phyloP scores from a whole-genome alignment of 2,329 filamentous ascomycete species.

The Exophiala alcalophila region DNA sequence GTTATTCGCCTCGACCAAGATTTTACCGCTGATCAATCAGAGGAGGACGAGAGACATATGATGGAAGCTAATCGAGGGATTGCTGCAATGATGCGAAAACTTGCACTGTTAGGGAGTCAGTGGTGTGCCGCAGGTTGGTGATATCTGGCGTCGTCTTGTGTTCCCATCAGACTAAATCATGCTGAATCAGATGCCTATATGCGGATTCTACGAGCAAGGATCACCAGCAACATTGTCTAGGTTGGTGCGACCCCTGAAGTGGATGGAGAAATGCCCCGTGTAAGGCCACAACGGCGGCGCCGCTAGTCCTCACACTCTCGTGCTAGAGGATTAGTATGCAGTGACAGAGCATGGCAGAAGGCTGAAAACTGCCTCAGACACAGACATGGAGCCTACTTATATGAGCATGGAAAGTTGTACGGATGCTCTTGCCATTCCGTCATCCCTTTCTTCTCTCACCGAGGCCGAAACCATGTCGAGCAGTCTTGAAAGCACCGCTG shows the following conservation, averaged over 20 bases:
- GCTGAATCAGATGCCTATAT: not conserved
- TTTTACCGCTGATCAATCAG: not conserved
- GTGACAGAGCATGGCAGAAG: too few relatives aligned
- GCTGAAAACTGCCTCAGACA: too few relatives aligned
- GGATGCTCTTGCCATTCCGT: too few relatives aligned
- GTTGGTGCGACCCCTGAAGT: too few relatives aligned
- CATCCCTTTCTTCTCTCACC: too few relatives aligned
- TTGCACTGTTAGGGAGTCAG: slow-evolving; percentile 8
- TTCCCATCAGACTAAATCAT: not conserved
- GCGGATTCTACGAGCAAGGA: not conserved
- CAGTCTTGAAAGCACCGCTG: slow-evolving; percentile 12
- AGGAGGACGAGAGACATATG: not conserved
- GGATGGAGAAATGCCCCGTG: too few relatives aligned
- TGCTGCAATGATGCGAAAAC: slow-evolving; percentile 8
- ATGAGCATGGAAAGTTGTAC: too few relatives aligned
- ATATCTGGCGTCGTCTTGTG: too few relatives aligned
- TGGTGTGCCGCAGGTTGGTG: slow-evolving; percentile 7
- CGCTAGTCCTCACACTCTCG: slow-evolving; percentile 4
- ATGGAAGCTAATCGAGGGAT: slow-evolving; percentile 5
- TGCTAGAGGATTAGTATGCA: too few relatives aligned
- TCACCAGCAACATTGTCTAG: not conserved
- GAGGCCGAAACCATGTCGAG: slow-evolving; percentile 4
- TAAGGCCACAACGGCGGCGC: too few relatives aligned
- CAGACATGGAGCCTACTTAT: too few relatives aligned
- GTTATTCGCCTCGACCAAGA: not conserved